These are phyloP conservation scores for Lachancea meyersii DNA, from an alignment of 805 yeast species.

Conservation along the genomic window DNA sequence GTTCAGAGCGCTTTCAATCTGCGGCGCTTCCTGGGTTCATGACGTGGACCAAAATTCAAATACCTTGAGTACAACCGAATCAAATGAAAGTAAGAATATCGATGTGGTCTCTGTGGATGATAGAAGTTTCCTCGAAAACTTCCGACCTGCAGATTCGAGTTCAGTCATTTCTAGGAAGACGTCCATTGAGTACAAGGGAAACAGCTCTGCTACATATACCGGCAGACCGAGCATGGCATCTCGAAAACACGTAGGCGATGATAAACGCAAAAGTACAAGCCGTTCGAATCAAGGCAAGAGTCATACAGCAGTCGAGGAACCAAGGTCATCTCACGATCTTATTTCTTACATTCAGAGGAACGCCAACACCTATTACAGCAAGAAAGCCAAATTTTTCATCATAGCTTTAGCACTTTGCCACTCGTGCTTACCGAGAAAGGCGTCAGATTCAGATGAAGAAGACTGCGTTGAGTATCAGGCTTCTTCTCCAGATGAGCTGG, in stretches of 20 bases:
- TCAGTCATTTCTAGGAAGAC: slow-evolving; percentile 16
- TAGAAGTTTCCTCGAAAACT: slow-evolving; percentile 12
- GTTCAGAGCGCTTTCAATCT: slow-evolving; percentile 79
- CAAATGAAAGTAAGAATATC: slow-evolving; percentile 20
- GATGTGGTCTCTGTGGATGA: slow-evolving; percentile 25
- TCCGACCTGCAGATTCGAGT: slow-evolving; percentile 5
- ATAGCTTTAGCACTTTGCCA: slow-evolving; percentile 83
- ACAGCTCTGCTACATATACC: slow-evolving; percentile 36
- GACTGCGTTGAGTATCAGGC: slow-evolving; percentile 76
- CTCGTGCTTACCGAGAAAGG: slow-evolving; percentile 71
- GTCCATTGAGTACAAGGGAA: slow-evolving; percentile 39
- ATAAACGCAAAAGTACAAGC: slow-evolving; percentile 10
- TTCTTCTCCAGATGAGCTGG: slow-evolving; percentile 94
- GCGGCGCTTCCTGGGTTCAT: slow-evolving; percentile 88
- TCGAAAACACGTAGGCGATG: slow-evolving; percentile 17
- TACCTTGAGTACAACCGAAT: slow-evolving; percentile 9
- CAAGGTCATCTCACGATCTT: slow-evolving; percentile 58
- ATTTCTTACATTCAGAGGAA: slow-evolving; percentile 62
- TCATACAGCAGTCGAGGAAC: slow-evolving; percentile 18
- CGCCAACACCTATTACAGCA: slow-evolving; percentile 65
- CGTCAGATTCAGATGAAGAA: slow-evolving; percentile 26
- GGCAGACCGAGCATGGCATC: slow-evolving; percentile 59
- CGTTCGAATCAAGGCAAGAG: slow-evolving; percentile 1
- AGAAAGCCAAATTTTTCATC: slow-evolving; percentile 71
- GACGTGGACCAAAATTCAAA: slow-evolving; percentile 42